Evolutionary conservation across 768 basidiomycete genomes (phyloP).

Genomic region (Amanita molliuscula): DNA sequence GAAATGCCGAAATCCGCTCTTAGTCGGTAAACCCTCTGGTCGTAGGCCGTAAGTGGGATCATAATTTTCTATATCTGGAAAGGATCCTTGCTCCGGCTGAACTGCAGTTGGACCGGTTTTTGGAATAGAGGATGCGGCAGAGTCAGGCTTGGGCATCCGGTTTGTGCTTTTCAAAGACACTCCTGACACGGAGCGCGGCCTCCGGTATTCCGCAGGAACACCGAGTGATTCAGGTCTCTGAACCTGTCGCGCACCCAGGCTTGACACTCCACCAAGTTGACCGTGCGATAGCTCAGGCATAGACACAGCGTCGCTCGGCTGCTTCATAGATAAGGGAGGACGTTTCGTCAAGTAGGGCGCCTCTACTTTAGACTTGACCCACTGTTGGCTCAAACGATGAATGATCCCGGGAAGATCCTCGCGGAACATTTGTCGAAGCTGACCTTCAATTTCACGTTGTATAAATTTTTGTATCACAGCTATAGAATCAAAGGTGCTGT

Average conservation of each 20-base stretch:
- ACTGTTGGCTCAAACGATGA: conserved; percentile 89
- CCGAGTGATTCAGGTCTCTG: conserved; percentile 17
- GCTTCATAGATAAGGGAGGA: conserved; percentile 26
- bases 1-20: conserved; percentile 74
- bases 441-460: conserved; percentile 94
- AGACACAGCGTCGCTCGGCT: conserved; percentile 27
- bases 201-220: conserved; percentile 12
- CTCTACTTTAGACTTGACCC: conserved; percentile 91
- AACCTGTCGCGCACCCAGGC: conserved; percentile 12
- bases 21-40: conserved; percentile 81
- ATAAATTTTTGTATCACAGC: conserved; percentile 97
- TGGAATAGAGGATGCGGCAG: conserved; percentile 12
- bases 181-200: conserved; percentile 33
- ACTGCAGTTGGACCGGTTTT: conserved; percentile 14
- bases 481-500: conserved; percentile 95
- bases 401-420: conserved; percentile 97
- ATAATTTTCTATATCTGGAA: conserved; percentile 64
- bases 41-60: conserved; percentile 96
- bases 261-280: conserved; percentile 9
- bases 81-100: conserved; percentile 20
- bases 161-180: conserved; percentile 25
- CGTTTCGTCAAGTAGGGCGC: conserved; percentile 71
- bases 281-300: conserved; percentile 26
- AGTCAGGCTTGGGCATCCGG: conserved; percentile 15
- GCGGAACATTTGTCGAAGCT: conserved; percentile 95